Percentiles rank a stretch among this genome's conserved stretches.
phyloP scores from a whole-genome alignment of 1,284 basidiomycete genomes.

The Coniferiporia weirii region DNA sequence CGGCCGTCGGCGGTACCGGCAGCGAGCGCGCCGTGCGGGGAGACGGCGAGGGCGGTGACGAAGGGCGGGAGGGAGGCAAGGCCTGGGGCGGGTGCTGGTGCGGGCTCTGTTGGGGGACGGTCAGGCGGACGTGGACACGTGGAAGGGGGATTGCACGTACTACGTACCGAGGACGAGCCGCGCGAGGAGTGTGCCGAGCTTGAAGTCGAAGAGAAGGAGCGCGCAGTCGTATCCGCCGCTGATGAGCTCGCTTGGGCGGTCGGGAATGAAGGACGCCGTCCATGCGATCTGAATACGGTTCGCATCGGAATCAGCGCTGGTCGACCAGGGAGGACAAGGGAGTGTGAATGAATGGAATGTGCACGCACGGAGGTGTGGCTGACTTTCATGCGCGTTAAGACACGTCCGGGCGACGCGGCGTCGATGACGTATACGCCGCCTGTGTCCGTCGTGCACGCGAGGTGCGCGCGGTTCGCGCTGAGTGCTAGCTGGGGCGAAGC shows the following conservation, averaged over 20 bases:
- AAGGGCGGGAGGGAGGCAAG: constrained; percentile 69
- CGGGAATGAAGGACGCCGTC: constrained; percentile 61
- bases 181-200: constrained; percentile 53
- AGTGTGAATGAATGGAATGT: not conserved
- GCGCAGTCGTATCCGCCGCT: constrained; percentile 72
- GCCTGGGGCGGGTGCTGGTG: constrained; percentile 36
- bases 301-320: constrained; percentile 5
- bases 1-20: constrained; percentile 71
- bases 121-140: not conserved
- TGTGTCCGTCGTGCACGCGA: constrained; percentile 67
- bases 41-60: constrained; percentile 54
- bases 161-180: constrained; percentile 52
- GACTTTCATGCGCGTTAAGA: constrained; percentile 50
- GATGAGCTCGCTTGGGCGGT: constrained; percentile 61
- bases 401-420: constrained; percentile 29
- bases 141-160: not conserved
- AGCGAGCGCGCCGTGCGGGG: constrained; percentile 53
- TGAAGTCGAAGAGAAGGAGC: constrained; percentile 62
- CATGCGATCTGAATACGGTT: constrained; percentile 60
- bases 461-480: constrained; percentile 45
- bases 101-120: constrained; percentile 30
- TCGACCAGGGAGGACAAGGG: not conserved
- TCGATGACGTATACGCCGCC: constrained; percentile 64
- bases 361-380: constrained; percentile 56
- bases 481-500: constrained; percentile 49